Percentiles rank a stretch among this genome's conserved stretches.
Conservation (phyloP, 352 stramenopile species). For the Phytophthora colocasiae region DNA sequence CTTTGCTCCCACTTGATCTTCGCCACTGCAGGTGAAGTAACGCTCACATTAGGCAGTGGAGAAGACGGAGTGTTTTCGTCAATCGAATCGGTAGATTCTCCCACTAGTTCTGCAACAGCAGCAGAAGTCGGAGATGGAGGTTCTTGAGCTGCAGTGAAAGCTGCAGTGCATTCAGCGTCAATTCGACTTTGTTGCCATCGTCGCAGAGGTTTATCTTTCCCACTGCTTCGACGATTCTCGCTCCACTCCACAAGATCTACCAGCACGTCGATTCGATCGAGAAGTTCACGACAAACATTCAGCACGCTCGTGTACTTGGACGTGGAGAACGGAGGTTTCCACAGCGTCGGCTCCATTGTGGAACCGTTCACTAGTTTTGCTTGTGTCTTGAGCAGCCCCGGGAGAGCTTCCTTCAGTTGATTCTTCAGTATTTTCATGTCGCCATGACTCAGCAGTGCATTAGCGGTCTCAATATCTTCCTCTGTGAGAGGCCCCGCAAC, state of each 20-base stretch:
- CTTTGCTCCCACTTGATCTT: conserved; percentile 52
- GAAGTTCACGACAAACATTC: conserved; percentile 51
- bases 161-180: conserved; percentile 39
- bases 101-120: conserved; percentile 19
- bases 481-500: conserved; percentile 22
- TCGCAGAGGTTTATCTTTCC: conserved; percentile 34
- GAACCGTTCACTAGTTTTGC: conserved; percentile 55
- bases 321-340: conserved; percentile 62
- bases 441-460: conserved; percentile 31
- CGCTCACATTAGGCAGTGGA: conserved; percentile 30
- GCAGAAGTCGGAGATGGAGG: conserved; percentile 29
- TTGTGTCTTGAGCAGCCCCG: conserved; percentile 54
- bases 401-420: conserved; percentile 46
- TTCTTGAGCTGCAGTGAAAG: conserved; percentile 44
- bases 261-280: conserved; percentile 64
- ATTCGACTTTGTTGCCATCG: conserved; percentile 43
- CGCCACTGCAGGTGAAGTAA: conserved; percentile 32
- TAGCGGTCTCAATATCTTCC: conserved; percentile 39
- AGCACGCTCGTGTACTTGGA: conserved; percentile 65
- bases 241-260: conserved; percentile 76
- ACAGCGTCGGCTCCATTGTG: conserved; percentile 59
- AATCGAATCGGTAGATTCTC: conserved; percentile 4
- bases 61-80: conserved; percentile 24
- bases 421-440: conserved; percentile 53
- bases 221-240: conserved; percentile 42